These are phyloP conservation scores for Moesziomyces sp. DNA, from an alignment of 1,284 basidiomycete species.

Conservation along the genomic window DNA sequence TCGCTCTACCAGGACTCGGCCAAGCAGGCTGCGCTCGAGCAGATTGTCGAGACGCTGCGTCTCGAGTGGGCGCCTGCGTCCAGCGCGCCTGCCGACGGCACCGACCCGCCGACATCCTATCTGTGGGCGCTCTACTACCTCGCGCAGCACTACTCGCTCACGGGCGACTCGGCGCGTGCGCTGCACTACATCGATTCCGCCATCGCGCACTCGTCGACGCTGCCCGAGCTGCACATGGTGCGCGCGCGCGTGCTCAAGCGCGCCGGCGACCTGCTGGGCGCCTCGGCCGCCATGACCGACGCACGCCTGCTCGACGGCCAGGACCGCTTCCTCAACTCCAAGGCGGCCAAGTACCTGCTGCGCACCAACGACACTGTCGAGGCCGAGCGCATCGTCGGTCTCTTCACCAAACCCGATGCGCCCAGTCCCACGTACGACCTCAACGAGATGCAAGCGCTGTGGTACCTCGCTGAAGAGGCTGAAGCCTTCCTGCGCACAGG, in stretches of 20 bases:
- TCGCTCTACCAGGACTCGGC: constrained; percentile 77
- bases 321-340: constrained; percentile 95
- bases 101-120: constrained; percentile 82
- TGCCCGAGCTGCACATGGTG: constrained; percentile 89
- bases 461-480: constrained; percentile 87
- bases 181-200: constrained; percentile 77
- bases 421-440: constrained; percentile 81
- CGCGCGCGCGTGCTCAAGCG: constrained; percentile 88
- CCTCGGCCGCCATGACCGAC: constrained; percentile 81
- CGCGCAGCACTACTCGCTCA: constrained; percentile 84
- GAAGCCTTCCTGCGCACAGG: constrained; percentile 77
- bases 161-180: constrained; percentile 71
- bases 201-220: constrained; percentile 86
- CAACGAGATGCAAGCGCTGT: constrained; percentile 93
- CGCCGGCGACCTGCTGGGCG: constrained; percentile 81
- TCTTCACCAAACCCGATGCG: constrained; percentile 70
- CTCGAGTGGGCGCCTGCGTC: constrained; percentile 47
- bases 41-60: constrained; percentile 71
- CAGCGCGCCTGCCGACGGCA: constrained; percentile 32
- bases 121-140: constrained; percentile 97
- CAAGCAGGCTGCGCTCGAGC: constrained; percentile 79
- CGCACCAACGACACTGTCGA: constrained; percentile 77
- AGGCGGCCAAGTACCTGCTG: constrained; percentile 89
- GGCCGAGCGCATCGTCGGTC: constrained; percentile 51
- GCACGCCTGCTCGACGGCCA: constrained; percentile 90